Percentiles rank a stretch among this genome's conserved stretches.
These are phyloP conservation scores for Tolypocladium endophyticum DNA, from an alignment of 2,329 filamentous ascomycete species.

Conservation along the genomic window DNA sequence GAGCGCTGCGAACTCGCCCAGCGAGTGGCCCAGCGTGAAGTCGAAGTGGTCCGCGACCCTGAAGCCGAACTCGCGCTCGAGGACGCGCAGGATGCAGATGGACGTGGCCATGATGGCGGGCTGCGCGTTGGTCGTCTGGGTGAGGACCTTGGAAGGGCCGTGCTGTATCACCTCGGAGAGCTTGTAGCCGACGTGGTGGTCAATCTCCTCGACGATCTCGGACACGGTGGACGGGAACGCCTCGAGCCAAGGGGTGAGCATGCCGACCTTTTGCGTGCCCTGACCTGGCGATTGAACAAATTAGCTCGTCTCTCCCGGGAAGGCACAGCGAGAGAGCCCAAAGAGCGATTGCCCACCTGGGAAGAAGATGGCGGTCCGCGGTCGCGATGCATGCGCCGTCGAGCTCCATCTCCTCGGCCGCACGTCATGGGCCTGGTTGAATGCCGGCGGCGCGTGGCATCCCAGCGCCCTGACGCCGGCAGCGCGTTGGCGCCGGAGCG, in stretches of 20 bases:
- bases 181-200: slow-evolving; percentile 62
- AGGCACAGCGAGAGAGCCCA: background rate
- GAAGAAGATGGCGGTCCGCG: slow-evolving; percentile 50
- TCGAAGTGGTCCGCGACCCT: slow-evolving; percentile 60
- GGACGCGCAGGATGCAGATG: slow-evolving; percentile 75
- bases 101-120: slow-evolving; percentile 95
- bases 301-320: background rate
- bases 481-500: slow-evolving; percentile 17
- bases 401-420: slow-evolving; percentile 13
- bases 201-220: slow-evolving; percentile 77
- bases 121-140: slow-evolving; percentile 77
- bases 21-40: slow-evolving; percentile 77
- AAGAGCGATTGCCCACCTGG: slow-evolving; percentile 30
- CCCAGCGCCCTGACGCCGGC: slow-evolving; percentile 1
- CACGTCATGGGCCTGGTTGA: background rate
- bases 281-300: slow-evolving; percentile 49
- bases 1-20: slow-evolving; percentile 87
- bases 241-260: slow-evolving; percentile 77
- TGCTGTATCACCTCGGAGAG: slow-evolving; percentile 70
- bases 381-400: slow-evolving; percentile 19
- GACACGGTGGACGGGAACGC: slow-evolving; percentile 70
- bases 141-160: slow-evolving; percentile 68
- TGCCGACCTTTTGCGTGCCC: slow-evolving; percentile 81
- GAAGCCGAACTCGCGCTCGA: slow-evolving; percentile 80
- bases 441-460: background rate